Evolutionary conservation across 495 filamentous ascomycete genomes (phyloP), one percentile per base, ranked within the genome.

Genomic region (Aspergillus asperescens): DNA sequence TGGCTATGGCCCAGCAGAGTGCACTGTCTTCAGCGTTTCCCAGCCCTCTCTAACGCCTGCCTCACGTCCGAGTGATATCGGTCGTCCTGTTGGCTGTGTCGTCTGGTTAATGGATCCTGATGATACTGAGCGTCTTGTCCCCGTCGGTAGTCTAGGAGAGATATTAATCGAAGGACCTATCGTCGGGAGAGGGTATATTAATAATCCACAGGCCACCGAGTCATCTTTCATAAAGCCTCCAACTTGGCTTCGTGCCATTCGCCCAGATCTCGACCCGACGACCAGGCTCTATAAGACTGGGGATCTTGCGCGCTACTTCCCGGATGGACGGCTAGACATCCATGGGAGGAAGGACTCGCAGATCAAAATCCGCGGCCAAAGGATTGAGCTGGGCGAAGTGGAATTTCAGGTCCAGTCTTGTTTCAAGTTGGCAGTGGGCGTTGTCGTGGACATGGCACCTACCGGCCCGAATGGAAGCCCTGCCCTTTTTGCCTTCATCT

Each of bases 91-190:
- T 19, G 29, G 29, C 2, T 31, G 29, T 12, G 9, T 8, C 5
- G 12, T 1, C 3, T 53, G 50, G 50, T 5, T 53, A 1, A 22
- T 46, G 29, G 16, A 31, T 23, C 50, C 50, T 15, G 29, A 12
- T 13, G 32, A 46, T 9, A 6, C 10, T 10, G 5, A 38, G 16
- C 10, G 19, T 3, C 51, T 77, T 1, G 50, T 68, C 18, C 72
- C 74, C 7, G 56, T 73, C 16, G 77, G 76, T 4, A 59, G 59
- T 1, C 59, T 71, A 4, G 77, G 76, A 2, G 78, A 80, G 52
- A 48, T 80, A 16, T 48, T 71, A 0, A 61, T 80, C 8, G 68
- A 70, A 31, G 78, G 78, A 0, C 72, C 74, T 0, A 38, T 48
- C 28, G 41, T 64, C 0, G 48, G 50, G 0, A 47, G 54, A 15